Percentiles rank a stretch among this genome's conserved stretches.
Conservation (phyloP, 805 yeast genomes). For the Cyberlindnera meyerae region DNA sequence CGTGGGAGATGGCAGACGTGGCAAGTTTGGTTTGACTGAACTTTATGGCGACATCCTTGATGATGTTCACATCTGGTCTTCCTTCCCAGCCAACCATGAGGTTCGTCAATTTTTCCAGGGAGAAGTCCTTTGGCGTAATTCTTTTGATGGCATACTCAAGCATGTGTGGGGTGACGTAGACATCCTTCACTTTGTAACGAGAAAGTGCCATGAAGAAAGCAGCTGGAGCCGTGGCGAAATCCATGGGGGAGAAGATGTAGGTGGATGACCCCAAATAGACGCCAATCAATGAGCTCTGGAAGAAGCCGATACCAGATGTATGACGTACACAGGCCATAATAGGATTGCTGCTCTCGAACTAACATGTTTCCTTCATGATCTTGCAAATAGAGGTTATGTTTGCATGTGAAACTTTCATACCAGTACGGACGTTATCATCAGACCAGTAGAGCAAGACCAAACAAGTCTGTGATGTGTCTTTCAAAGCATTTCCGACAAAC, state of each 20-base stretch:
- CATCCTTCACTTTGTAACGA: slow-evolving; percentile 77
- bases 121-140: slow-evolving; percentile 50
- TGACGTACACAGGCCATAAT: slow-evolving; percentile 85
- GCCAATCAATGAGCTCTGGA: slow-evolving; percentile 81
- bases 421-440: slow-evolving; percentile 64
- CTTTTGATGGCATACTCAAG: slow-evolving; percentile 64
- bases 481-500: slow-evolving; percentile 14
- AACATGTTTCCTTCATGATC: slow-evolving; percentile 88
- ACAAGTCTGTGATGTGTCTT: slow-evolving; percentile 36
- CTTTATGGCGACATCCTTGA: slow-evolving; percentile 52
- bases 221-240: slow-evolving; percentile 69
- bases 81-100: slow-evolving; percentile 76
- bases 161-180: slow-evolving; percentile 81
- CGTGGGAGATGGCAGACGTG: slow-evolving; percentile 65
- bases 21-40: slow-evolving; percentile 63
- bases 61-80: slow-evolving; percentile 62
- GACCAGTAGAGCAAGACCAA: slow-evolving; percentile 67
- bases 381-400: slow-evolving; percentile 76
- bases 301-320: slow-evolving; percentile 79
- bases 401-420: slow-evolving; percentile 48
- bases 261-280: slow-evolving; percentile 85
- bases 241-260: slow-evolving; percentile 69
- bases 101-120: slow-evolving; percentile 62
- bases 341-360: slow-evolving; percentile 64
- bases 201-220: slow-evolving; percentile 67